Base-by-base conservation (phyloP, 768 basidiomycete genomes). In the Pleurotus eryngii region DNA sequence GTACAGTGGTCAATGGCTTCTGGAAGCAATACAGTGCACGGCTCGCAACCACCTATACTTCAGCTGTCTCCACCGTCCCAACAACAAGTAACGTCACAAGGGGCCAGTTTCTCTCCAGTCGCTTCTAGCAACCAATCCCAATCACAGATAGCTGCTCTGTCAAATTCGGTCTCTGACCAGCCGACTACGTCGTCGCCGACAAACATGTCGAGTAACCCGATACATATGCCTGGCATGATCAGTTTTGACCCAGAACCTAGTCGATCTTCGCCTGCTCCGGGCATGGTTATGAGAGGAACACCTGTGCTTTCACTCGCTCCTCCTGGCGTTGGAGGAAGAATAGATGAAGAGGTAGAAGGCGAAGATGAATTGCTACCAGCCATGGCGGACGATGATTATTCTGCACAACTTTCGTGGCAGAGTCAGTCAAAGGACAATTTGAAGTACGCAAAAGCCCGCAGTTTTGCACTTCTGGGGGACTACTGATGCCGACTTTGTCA, bases 351-450 rank as follows among this genome's bases (percentile, higher is more conserved):
- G n/a, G 89, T 72, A 0, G 90, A 87, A 57, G 89, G 81, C 8
- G 90, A 92, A 49, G 90, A 92, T 57, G 89, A 92, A 61, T 67
- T 90, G 43, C 67, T 91, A 35, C 89, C 89, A 45, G 89, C 87
- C 6, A 92, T 92, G 90, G 90, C 90, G 1, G 91, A 93, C 59
- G 91, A 92, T 60, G 91, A 92, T 61, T 92, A 91, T 68, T 90
- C 90, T 9, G 88, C 89, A 1, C 91, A 92, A 63, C 67, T 87
- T 55, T 86, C 86, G 3, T 92, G 85, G 83, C 87, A 92, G 72
- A 91, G 88, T 60, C 90, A 92, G 74, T 90, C 90, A 46, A 92
- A 92, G 63, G 90, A 90, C 66, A 92, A 93, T 66, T 74, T 92
- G 26, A 92, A 90, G 90, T 92, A 57, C 35, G 64, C 62, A 54